phyloP scores from a whole-genome alignment of 352 stramenopile genomes.

The Phytophthora fragariae region DNA sequence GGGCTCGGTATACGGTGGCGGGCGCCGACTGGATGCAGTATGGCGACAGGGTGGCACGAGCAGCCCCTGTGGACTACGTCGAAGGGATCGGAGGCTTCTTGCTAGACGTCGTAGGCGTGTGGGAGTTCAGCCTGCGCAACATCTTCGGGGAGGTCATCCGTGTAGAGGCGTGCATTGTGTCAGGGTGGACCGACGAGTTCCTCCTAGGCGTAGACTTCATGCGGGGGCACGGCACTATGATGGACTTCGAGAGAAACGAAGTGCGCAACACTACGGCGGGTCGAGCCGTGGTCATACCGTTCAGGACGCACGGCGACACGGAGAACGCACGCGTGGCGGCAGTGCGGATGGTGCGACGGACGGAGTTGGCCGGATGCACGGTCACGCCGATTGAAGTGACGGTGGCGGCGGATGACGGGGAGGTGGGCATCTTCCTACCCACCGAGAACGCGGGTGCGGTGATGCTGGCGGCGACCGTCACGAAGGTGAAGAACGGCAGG shows the following conservation, averaged over 20 bases:
- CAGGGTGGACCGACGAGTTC: background rate
- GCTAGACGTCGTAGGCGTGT: constrained; percentile 9
- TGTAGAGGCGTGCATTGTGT: background rate
- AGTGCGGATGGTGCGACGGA: background rate
- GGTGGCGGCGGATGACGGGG: background rate
- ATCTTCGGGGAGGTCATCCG: background rate
- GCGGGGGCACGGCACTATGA: background rate
- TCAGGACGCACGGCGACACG: background rate
- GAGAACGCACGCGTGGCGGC: background rate
- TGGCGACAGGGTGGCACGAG: background rate
- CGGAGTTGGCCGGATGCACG: background rate
- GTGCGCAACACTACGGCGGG: background rate
- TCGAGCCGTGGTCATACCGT: background rate
- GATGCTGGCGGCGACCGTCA: background rate
- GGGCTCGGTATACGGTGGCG: constrained; percentile 1
- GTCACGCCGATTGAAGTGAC: background rate
- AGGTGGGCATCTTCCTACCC: background rate
- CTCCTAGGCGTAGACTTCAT: background rate
- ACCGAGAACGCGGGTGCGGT: background rate
- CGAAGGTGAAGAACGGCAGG: background rate
- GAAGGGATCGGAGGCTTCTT: constrained; percentile 14
- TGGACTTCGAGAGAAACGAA: background rate
- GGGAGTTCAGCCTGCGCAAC: background rate
- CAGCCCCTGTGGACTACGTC: constrained; percentile 3
- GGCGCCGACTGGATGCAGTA: constrained; percentile 9